Percentiles rank a stretch among this genome's conserved stretches.
phyloP scores from a whole-genome alignment of 1,284 basidiomycete genomes.

The Malassezia yamatoensis region DNA sequence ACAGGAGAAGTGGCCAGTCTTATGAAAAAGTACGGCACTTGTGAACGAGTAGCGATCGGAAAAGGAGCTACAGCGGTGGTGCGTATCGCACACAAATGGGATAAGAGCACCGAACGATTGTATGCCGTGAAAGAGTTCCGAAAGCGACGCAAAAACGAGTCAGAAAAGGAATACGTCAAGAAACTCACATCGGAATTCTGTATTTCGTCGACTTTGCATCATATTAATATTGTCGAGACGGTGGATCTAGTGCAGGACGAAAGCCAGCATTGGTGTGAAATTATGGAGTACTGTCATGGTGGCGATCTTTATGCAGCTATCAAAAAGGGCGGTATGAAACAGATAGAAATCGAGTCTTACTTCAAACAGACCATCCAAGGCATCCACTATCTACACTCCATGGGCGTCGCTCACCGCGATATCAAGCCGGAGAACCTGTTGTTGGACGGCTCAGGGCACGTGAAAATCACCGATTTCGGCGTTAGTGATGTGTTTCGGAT shows the following conservation, averaged over 20 bases:
- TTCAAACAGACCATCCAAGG: slow-evolving; percentile 93
- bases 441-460: slow-evolving; percentile 79
- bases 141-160: slow-evolving; percentile 92
- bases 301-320: slow-evolving; percentile 95
- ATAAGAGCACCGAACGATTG: slow-evolving; percentile 88
- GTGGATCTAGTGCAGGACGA: slow-evolving; percentile 98
- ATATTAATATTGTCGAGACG: slow-evolving; percentile 92
- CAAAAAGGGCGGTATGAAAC: slow-evolving; percentile 91
- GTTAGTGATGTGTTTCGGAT: slow-evolving; percentile 95
- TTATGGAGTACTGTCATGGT: slow-evolving; percentile 93
- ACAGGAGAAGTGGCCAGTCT: slow-evolving; percentile 38
- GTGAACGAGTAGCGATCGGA: slow-evolving; percentile 90
- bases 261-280: slow-evolving; percentile 91
- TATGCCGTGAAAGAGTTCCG: slow-evolving; percentile 99
- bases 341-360: slow-evolving; percentile 87
- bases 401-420: slow-evolving; percentile 94
- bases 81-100: slow-evolving; percentile 94
- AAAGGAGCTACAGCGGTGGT: slow-evolving; percentile 96
- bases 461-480: slow-evolving; percentile 99
- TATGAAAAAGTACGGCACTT: slow-evolving; percentile 85
- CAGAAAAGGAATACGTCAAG: slow-evolving; percentile 98
- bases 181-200: slow-evolving; percentile 99
- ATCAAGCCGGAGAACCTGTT: slow-evolving; percentile 97
- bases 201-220: slow-evolving; percentile 93
- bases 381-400: slow-evolving; percentile 78